These are phyloP conservation scores for Orbilia brochopaga DNA, from an alignment of 2,329 filamentous ascomycete species.

Conservation along the genomic window DNA sequence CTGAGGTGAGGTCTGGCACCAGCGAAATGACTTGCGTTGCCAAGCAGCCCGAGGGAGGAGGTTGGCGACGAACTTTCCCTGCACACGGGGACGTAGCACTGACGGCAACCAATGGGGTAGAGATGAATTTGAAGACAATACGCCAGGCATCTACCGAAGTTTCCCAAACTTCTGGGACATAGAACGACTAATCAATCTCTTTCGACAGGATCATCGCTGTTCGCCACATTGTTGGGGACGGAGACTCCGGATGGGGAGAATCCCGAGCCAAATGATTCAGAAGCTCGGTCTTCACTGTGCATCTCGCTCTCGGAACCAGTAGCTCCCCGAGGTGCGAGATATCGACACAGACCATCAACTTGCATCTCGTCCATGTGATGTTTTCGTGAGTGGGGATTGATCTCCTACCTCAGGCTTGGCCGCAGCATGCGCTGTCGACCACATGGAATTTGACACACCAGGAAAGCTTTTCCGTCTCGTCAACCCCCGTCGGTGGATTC, in stretches of 20 bases:
- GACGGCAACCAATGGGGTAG: too few species aligned
- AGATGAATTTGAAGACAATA: not conserved
- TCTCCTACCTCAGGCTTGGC: slow-evolving; percentile 35
- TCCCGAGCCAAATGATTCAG: not conserved
- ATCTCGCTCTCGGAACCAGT: too few species aligned
- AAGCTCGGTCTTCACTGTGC: too few species aligned
- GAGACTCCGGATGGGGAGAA: not conserved
- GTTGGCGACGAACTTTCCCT: not conserved
- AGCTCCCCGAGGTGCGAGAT: too few species aligned
- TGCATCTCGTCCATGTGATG: slow-evolving; percentile 38
- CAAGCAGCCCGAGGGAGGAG: not conserved
- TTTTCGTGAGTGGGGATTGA: slow-evolving; percentile 15
- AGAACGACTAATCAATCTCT: not conserved
- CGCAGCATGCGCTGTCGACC: slow-evolving; percentile 6
- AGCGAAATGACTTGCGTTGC: not conserved
- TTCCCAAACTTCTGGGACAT: slow-evolving; percentile 19
- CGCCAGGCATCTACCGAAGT: slow-evolving; percentile 18
- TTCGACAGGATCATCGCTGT: not conserved
- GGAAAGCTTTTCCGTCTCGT: not conserved
- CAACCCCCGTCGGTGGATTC: not conserved
- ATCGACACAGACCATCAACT: slow-evolving; percentile 1
- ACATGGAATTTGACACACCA: not conserved
- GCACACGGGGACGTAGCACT: too few species aligned
- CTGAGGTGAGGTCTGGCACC: not conserved
- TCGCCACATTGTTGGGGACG: not conserved